A percentile compares a stretch with the other conserved stretches of the same genome.
These are phyloP conservation scores for Penicillium odoratum DNA, from an alignment of 495 filamentous ascomycete genomes.

Conservation along the genomic window DNA sequence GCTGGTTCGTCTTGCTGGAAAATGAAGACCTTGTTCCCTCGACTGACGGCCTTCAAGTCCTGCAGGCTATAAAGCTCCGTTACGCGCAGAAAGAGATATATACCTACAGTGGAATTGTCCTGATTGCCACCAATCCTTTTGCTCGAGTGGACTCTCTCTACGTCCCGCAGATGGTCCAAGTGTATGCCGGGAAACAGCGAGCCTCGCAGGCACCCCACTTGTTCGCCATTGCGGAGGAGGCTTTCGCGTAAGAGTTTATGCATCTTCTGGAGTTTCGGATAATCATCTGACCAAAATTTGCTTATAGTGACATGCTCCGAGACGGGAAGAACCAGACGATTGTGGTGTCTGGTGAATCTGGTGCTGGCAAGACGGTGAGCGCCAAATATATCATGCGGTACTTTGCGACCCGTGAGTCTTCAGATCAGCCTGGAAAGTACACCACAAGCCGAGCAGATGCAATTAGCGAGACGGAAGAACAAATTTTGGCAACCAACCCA, in stretches of 20 bases:
- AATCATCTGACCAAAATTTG: not conserved
- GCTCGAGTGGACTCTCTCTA: conserved; percentile 97
- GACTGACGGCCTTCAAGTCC: conserved; percentile 60
- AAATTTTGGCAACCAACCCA: conserved; percentile 96
- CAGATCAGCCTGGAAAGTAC: conserved; percentile 80
- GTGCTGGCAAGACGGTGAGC: conserved; percentile 98
- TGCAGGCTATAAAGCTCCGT: conserved; percentile 96
- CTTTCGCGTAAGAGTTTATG: conserved; percentile 75
- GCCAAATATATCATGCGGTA: conserved; percentile 99
- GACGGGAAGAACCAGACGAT: conserved; percentile 97
- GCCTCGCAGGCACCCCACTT: conserved; percentile 96
- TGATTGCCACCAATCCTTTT: conserved; percentile 98
- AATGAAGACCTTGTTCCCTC: conserved; percentile 1
- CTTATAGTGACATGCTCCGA: conserved; percentile 87
- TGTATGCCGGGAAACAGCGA: conserved; percentile 96
- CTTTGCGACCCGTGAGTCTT: conserved; percentile 95
- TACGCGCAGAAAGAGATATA: conserved; percentile 99
- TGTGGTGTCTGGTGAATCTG: conserved; percentile 97
- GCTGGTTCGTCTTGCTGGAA: conserved; percentile 64
- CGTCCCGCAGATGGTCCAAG: conserved; percentile 98
- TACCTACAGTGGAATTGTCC: conserved; percentile 97
- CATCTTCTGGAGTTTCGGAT: not conserved
- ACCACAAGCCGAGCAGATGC: conserved; percentile 75
- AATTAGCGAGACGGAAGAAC: conserved; percentile 98
- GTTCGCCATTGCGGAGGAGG: conserved; percentile 98